Conservation (phyloP, 495 filamentous ascomycete species). For the Penicillium paxilli region DNA sequence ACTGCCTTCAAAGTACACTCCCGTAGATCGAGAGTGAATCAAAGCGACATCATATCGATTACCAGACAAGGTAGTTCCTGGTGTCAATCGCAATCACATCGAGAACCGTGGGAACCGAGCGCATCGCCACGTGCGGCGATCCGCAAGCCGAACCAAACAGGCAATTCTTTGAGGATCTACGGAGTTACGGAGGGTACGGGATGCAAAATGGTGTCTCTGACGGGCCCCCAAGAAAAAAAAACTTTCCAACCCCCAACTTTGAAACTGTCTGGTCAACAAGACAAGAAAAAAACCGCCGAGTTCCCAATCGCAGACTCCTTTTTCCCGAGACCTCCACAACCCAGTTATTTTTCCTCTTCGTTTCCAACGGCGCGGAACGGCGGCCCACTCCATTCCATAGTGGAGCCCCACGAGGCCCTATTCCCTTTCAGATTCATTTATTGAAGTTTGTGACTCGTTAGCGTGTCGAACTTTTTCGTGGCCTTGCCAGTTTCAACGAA, state of each 20-base stretch:
- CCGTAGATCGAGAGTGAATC: background rate
- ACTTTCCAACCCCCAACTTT: background rate
- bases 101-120: background rate
- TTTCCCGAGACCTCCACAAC: constrained; percentile 3
- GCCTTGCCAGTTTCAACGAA: background rate
- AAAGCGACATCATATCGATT: background rate
- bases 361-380: constrained; percentile 32
- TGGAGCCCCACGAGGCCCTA: constrained; percentile 15
- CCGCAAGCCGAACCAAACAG: constrained; percentile 9
- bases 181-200: background rate
- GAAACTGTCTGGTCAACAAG: too few species aligned
- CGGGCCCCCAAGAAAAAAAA: background rate
- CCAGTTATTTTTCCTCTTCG: constrained; percentile 3
- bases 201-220: background rate
- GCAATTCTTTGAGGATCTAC: constrained; percentile 2
- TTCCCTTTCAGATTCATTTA: constrained; percentile 16
- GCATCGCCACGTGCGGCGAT: constrained; percentile 16
- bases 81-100: background rate
- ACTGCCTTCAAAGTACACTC: background rate
- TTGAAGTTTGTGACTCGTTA: constrained; percentile 27
- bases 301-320: background rate
- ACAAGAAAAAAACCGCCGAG: background rate
- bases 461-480: constrained; percentile 14
- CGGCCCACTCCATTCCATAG: constrained; percentile 13
- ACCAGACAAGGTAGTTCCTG: background rate